Base-by-base conservation (phyloP, 1,139 yeast species). In the Hansenula anomala region DNA sequence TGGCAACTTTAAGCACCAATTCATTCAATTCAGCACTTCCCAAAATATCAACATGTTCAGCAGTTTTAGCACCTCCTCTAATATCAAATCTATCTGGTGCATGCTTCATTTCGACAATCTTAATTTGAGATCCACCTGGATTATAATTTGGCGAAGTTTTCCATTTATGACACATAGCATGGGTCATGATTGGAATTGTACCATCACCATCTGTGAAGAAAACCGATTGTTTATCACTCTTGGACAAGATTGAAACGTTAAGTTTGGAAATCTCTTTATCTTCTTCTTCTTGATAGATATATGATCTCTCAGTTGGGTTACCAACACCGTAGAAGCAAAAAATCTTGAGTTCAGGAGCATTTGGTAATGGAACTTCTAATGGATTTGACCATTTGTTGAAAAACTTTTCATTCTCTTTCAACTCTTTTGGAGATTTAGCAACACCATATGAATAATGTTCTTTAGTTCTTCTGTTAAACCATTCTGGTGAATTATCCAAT, bases 41-140 rank as follows among this genome's bases (percentile, higher is more conserved):
- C 36, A 92, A 69, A 41, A 92, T 89, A 59, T 94, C 98, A 19
- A 92, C 98, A 61, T 92, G 98, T 54, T 92, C 98, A 0, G 98
- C 97, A 1, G 97, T 92, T 57, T 86, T 86, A 18, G 97, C 95
- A 5, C 98, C 98, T 17, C 98, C 98, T 49, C 98, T 75, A 36
- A 92, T 84, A 64, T 94, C 98, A 56, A 84, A 88, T 51, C 87
- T 68, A 55, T 87, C 96, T 0, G 98, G 98, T 56, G 89, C 95
- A 55, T 92, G 96, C 52, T 77, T 75, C 67, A 92, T 84, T 60
- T 92, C 98, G 9, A 92, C 96, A 33, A 89, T 71, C 23, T 78
- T 88, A 20, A 90, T 94, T 18, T 69, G 56, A 4, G 78, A 64
- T 22, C 75, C 73, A 1, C 85, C 95, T 1, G 98, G 98, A 58